phyloP scores from a whole-genome alignment of 805 yeast species.

The Debaryomyces hansenii region DNA sequence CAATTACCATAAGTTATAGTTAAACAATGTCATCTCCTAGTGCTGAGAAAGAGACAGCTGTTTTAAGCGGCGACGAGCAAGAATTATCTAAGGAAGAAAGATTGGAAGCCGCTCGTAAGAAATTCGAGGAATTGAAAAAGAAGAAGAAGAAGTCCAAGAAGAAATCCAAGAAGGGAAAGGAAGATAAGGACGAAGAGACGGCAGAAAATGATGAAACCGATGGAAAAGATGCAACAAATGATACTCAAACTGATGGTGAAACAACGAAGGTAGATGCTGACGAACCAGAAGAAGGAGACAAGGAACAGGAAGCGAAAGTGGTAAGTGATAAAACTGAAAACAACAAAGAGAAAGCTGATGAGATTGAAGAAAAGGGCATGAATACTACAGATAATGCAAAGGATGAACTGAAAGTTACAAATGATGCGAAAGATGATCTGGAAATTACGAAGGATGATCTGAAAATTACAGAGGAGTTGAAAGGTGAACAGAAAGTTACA shows the following conservation, averaged over 20 bases:
- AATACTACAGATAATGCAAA: slow-evolving; percentile 4
- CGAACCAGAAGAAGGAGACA: slow-evolving; percentile 3
- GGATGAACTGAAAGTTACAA: not conserved
- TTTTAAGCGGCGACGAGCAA: slow-evolving; percentile 14
- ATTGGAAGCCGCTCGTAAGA: slow-evolving; percentile 72
- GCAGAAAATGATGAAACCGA: slow-evolving; percentile 10
- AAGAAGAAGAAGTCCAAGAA: slow-evolving; percentile 54
- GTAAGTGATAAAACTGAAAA: slow-evolving; percentile 1
- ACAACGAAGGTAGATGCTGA: slow-evolving; percentile 1
- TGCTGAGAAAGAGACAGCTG: slow-evolving; percentile 1
- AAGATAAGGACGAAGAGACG: slow-evolving; percentile 10
- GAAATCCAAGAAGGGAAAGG: slow-evolving; percentile 46
- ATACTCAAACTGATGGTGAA: slow-evolving; percentile 4
- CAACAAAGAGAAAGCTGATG: not conserved
- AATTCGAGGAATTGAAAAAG: slow-evolving; percentile 67
- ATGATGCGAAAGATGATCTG: not conserved
- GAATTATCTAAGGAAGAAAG: slow-evolving; percentile 54
- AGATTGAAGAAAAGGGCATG: not conserved
- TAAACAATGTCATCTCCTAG: slow-evolving; percentile 6
- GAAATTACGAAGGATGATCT: not conserved
- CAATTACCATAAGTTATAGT: not conserved
- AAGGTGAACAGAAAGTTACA: not conserved
- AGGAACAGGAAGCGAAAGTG: not conserved
- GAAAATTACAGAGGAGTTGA: slow-evolving; percentile 3
- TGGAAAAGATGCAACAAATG: slow-evolving; percentile 11